A percentile compares a stretch with the other conserved stretches of the same genome.
Conservation (phyloP, 2,329 filamentous ascomycete genomes). For the Parafenestella ontariensis region DNA sequence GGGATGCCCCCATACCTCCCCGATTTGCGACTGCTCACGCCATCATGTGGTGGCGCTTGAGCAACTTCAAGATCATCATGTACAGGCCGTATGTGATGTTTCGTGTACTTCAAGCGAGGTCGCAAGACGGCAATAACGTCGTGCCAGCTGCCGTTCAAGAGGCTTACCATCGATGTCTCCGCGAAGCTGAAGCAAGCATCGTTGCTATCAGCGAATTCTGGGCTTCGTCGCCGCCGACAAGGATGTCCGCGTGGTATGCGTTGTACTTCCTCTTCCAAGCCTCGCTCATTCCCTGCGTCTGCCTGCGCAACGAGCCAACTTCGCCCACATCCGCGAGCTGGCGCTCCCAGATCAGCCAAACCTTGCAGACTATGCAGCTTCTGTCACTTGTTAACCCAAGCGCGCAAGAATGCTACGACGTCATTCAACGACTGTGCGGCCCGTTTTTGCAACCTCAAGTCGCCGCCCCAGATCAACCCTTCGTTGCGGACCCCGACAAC, state of each 20-base stretch:
- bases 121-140: slow-evolving; percentile 16
- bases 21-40: slow-evolving; percentile 52
- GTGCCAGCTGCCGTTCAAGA: slow-evolving; percentile 32
- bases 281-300: slow-evolving; percentile 57
- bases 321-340: slow-evolving; percentile 49
- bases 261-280: slow-evolving; percentile 59
- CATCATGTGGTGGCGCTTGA: slow-evolving; percentile 54
- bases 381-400: slow-evolving; percentile 52
- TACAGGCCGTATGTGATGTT: slow-evolving; percentile 57
- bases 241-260: slow-evolving; percentile 55
- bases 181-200: slow-evolving; percentile 53
- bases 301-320: slow-evolving; percentile 53
- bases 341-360: slow-evolving; percentile 51
- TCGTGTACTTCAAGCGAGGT: slow-evolving; percentile 36
- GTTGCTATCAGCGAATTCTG: slow-evolving; percentile 51
- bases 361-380: slow-evolving; percentile 48
- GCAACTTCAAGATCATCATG: slow-evolving; percentile 58
- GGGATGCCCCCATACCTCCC: slow-evolving; percentile 39
- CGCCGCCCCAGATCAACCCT: neutral
- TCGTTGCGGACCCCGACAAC: slow-evolving; percentile 8
- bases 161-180: slow-evolving; percentile 48
- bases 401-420: slow-evolving; percentile 52
- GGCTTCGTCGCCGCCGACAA: slow-evolving; percentile 47
- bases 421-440: slow-evolving; percentile 54
- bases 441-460: slow-evolving; percentile 10